Evolutionary conservation across 768 basidiomycete species (phyloP), one percentile per base, ranked within the genome.

Genomic region (Tephrocybe sp.): DNA sequence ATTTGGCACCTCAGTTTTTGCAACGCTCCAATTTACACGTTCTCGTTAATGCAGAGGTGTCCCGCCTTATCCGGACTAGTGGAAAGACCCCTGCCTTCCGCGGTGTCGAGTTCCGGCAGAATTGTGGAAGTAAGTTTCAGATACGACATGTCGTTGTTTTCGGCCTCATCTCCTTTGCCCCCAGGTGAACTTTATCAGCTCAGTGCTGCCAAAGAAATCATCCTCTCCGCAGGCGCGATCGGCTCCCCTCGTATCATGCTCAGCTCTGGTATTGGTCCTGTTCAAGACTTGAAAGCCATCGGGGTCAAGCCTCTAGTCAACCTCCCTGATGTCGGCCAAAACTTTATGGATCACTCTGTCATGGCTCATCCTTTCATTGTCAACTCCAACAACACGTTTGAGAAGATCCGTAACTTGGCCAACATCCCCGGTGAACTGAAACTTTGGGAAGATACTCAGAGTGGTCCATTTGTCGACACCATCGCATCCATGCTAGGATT

Each of bases 121-220:
- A 14, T 10, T 33, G 14, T 7, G 52, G 40, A 30, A 22, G 52
- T 53, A 10, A 3, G 48, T 40, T 9, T 19, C 2, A 8, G 2
- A 9, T n/a, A 13, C 9, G 22, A 22, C 32, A 12, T 17, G 17
- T 41, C 23, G 16, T 38, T 6, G 23, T 12, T 31, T 1, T 4
- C 14, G 4, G 16, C 16, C 7, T 39, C 19, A 16, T 14, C 31
- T 12, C 20, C 9, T 16, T 13, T 13, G 17, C 32, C 17, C 10
- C 16, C 45, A 53, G 51, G 43, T 16, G 14, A 48, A 7, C 39
- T 49, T 11, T 39, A 44, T 2, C 48, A 36, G 23, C 39, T 64
- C 2, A 64, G 50, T 1, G 84, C 82, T 1, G 61, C 59, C 49
- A 79, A 78, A 54, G 84, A 86, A 56, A 69, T 85, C 41, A 71